A percentile compares a stretch with the other conserved stretches of the same genome.
Conservation (phyloP, 495 filamentous ascomycete species). For the Penicillium pulvis region DNA sequence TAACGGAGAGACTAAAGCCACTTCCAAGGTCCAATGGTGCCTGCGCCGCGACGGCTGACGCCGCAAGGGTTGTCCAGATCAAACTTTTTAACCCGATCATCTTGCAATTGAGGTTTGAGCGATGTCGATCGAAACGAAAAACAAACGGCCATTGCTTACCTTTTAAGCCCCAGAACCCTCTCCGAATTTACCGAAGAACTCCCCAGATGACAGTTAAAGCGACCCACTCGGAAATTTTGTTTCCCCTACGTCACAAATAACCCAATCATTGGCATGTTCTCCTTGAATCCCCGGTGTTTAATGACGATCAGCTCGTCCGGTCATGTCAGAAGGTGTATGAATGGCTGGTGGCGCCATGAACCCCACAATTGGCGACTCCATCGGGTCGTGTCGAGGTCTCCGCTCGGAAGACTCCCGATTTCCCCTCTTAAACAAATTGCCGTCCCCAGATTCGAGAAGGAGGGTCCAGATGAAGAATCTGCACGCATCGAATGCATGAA, state of each 20-base stretch:
- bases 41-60: conserved; percentile 13
- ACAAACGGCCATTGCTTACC: neutral
- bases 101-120: conserved; percentile 2
- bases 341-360: neutral
- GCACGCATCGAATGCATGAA: neutral
- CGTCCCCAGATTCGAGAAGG: conserved; percentile 6
- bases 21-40: conserved; percentile 21
- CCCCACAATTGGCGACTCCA: conserved; percentile 15
- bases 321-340: neutral
- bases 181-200: neutral
- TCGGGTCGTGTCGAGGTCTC: conserved; percentile 24
- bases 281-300: conserved; percentile 1
- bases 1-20: conserved; percentile 19
- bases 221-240: conserved; percentile 4
- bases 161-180: neutral
- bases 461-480: neutral
- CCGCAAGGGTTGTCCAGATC: conserved; percentile 21
- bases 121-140: neutral
- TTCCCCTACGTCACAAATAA: neutral
- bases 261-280: neutral
- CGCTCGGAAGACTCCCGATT: conserved; percentile 17
- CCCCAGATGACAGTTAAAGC: neutral
- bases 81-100: conserved; percentile 19
- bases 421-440: conserved; percentile 17
- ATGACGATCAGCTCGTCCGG: conserved; percentile 20